Base-by-base conservation (phyloP, 2,329 filamentous ascomycete genomes). In the Lasiodiplodia citricola region DNA sequence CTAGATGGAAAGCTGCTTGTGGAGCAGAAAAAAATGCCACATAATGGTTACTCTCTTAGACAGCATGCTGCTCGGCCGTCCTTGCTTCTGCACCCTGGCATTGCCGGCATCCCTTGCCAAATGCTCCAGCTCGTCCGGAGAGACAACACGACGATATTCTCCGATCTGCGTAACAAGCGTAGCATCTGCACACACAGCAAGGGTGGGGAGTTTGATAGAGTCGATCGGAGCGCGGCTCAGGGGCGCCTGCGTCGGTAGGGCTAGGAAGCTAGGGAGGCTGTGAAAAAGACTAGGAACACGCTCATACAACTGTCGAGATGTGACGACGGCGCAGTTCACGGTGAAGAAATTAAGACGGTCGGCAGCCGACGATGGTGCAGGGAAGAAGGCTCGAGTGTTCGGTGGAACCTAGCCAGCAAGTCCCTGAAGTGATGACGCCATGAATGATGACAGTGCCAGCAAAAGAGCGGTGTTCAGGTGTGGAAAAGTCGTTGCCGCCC, bases 401-500 rank as follows among this genome's bases (percentile, higher is more conserved):
- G 18, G 18, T 14, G 35, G 14, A 25, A 57, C 35, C 56, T 28
- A 25, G n/a, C 16, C n/a, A 63, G n/a, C 25, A 44, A 47, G 58
- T 21, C 60, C 25, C 41, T 38, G 16, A 64, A 52, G 60, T 38
- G 21, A 64, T 64, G 60, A 64, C 60, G 60, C 60, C 60, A 64
- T 64, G 60, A 16, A 38, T 52, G 44, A 54, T 54, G 60, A 38
- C 47, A 31, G 16, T 47, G 18, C n/a, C n/a, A 37, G 35, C n/a
- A 38, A 25, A 25, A 41, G 60, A 51, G 58, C 41, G 60, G 47
- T 64, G 60, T 64, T 52, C 31, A 37, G 60, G 44, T 64, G 47
- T 38, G 21, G 47, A 38, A 52, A 64, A 64, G 60, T 64, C 60
- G 60, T 64, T 64, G 60, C 60, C 60, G 60, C 60, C 11, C n/a